These are phyloP conservation scores for Lipomyces starkeyi DNA, from an alignment of 805 yeast species.

Conservation along the genomic window DNA sequence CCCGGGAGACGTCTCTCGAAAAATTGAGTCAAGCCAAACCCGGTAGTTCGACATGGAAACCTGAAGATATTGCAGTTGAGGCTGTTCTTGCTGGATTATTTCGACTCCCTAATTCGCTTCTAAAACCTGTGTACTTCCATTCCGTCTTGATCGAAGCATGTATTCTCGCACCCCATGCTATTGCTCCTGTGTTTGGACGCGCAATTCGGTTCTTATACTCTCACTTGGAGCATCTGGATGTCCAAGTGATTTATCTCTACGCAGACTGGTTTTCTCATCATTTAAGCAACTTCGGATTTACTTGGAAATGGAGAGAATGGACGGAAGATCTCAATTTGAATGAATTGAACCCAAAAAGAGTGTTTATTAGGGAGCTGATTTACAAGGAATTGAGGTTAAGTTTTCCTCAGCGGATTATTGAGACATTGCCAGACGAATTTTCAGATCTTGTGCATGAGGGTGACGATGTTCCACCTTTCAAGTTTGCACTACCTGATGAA, in stretches of 20 bases:
- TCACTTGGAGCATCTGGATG: slow-evolving; percentile 69
- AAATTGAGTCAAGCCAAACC: slow-evolving; percentile 55
- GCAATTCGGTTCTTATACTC: slow-evolving; percentile 83
- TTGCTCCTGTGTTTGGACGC: slow-evolving; percentile 94
- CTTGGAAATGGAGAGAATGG: slow-evolving; percentile 99
- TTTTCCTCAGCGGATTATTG: slow-evolving; percentile 71
- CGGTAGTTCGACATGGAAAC: slow-evolving; percentile 74
- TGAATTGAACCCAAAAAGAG: slow-evolving; percentile 70
- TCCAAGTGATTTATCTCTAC: slow-evolving; percentile 72
- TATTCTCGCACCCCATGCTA: slow-evolving; percentile 74
- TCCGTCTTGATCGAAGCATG: slow-evolving; percentile 87
- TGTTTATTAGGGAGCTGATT: slow-evolving; percentile 77
- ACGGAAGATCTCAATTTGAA: slow-evolving; percentile 53
- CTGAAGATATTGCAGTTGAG: slow-evolving; percentile 89
- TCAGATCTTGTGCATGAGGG: slow-evolving; percentile 31
- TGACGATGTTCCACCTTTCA: slow-evolving; percentile 43
- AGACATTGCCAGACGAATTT: slow-evolving; percentile 70
- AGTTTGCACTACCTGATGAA: slow-evolving; percentile 43
- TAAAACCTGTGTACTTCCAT: slow-evolving; percentile 78
- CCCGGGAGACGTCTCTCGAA: slow-evolving; percentile 79
- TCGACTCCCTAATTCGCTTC: slow-evolving; percentile 69
- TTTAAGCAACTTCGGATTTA: slow-evolving; percentile 88
- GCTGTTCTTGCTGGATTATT: slow-evolving; percentile 78
- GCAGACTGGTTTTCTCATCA: slow-evolving; percentile 94
- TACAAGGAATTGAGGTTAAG: slow-evolving; percentile 83